phyloP scores from a whole-genome alignment of 1,139 yeast genomes.

The Diutina siamensis region DNA sequence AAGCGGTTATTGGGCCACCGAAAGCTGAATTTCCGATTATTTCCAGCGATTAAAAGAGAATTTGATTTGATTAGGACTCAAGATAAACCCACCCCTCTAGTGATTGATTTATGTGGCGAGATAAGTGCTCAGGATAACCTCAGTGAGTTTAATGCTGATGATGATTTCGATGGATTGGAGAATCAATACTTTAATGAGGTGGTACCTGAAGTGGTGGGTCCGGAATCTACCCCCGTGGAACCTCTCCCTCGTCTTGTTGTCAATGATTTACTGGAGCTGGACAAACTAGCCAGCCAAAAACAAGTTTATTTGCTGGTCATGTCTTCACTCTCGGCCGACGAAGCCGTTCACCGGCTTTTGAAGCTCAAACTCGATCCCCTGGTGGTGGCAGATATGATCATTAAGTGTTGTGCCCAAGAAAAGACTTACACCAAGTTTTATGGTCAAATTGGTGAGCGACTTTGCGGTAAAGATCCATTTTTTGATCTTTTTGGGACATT shows the following conservation, averaged over 20 bases:
- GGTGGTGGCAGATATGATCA: conserved; percentile 59
- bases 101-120: conserved; percentile 42
- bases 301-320: conserved; percentile 71
- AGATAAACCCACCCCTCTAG: conserved; percentile 51
- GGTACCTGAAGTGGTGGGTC: conserved; percentile 12
- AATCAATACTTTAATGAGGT: conserved; percentile 17
- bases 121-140: conserved; percentile 36
- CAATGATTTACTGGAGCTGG: conserved; percentile 62
- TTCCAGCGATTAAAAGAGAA: conserved; percentile 28
- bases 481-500: conserved; percentile 26
- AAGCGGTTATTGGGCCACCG: neutral
- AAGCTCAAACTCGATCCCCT: conserved; percentile 25
- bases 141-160: conserved; percentile 43
- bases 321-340: conserved; percentile 92
- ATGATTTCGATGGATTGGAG: conserved; percentile 41
- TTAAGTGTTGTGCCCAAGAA: conserved; percentile 81
- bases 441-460: conserved; percentile 66
- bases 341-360: conserved; percentile 78
- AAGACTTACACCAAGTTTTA: conserved; percentile 78
- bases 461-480: conserved; percentile 36
- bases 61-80: conserved; percentile 45
- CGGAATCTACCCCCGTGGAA: conserved; percentile 6
- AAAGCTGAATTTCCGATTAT: conserved; percentile 37
- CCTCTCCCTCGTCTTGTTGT: conserved; percentile 12
- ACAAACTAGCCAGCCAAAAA: conserved; percentile 53